Conservation (phyloP, 805 yeast genomes). For the Saturnispora hagleri region DNA sequence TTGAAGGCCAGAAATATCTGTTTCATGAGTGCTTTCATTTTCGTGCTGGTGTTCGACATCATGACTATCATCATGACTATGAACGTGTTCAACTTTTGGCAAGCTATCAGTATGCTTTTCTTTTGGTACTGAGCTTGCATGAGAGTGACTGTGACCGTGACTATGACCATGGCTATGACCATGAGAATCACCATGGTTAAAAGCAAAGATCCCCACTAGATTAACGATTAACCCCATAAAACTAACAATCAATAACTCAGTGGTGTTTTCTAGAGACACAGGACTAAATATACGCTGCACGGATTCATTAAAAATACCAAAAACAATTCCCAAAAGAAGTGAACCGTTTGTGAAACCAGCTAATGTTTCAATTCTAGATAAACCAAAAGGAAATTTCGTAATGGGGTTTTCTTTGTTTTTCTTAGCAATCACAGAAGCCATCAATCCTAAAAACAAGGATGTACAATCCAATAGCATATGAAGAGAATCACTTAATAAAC, state of each 20-base stretch:
- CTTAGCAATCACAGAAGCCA: constrained; percentile 56
- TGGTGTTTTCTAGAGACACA: constrained; percentile 65
- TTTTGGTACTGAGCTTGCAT: constrained; percentile 8
- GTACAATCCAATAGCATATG: constrained; percentile 96
- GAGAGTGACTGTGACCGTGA: constrained; percentile 23
- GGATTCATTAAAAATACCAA: constrained; percentile 82
- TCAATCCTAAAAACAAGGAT: constrained; percentile 77
- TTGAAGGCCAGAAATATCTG: background rate
- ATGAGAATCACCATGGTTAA: constrained; percentile 47
- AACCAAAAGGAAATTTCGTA: constrained; percentile 69
- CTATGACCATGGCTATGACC: constrained; percentile 21
- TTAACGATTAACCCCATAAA: constrained; percentile 79
- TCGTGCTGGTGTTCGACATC: background rate
- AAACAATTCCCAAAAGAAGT: constrained; percentile 76
- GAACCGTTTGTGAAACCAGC: constrained; percentile 96
- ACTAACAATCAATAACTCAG: constrained; percentile 79
- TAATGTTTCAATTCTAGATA: constrained; percentile 75
- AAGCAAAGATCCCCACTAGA: constrained; percentile 87
- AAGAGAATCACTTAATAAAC: constrained; percentile 83
- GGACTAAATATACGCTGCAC: constrained; percentile 74
- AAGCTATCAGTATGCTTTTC: background rate
- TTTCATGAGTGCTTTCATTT: background rate
- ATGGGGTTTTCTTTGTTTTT: constrained; percentile 21
- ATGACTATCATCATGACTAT: background rate
- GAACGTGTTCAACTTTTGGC: background rate